Evolutionary conservation across 2,329 filamentous ascomycete genomes (phyloP), one percentile per base, ranked within the genome.

Genomic region (Colletotrichum abscissum): DNA sequence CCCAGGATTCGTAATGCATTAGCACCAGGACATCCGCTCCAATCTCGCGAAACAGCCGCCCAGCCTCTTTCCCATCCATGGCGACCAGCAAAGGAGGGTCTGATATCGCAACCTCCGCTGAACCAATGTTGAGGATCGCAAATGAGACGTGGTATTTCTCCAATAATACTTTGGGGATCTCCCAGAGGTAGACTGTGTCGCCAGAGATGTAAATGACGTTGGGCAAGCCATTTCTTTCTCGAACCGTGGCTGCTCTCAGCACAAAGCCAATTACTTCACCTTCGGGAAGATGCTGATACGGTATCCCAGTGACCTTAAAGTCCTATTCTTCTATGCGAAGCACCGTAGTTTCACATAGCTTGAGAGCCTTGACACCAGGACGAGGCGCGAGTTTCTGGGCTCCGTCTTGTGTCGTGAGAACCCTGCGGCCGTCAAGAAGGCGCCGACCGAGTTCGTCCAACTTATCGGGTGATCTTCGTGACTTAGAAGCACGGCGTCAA

Each of bases 381-480:
- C 85, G 81, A 0, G 85, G 84, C 0, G 79, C 79, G 1, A 88
- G 82, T 1, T 86, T 86, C 24, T 78, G 80, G 0, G 83, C 84
- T 1, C 86, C 86, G 33, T 87, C 85, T 0, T 79, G 67, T 1
- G 86, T 87, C 0, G 85, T 87, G 38, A 87, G 78, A 4, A 88
- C 86, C 3, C 76, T 78, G 6, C 85, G 84, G 8, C 83, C 86
- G 62, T 88, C 81, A 6, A 88, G 81, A 0, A 87, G 80, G 14
- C 75, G 80, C 4, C 86, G 86, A 26, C 86, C 86, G 0, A 83
- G 73, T 1, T 82, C 79, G 49, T 88, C 86, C 2, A 88, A 80
- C 72, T 88, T 88, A 73, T 88, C 86, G 80, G 79, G 69, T 88
- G 86, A 76, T 88, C 85, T 76, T 88, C 87, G 70, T 88, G 86